Evolutionary conservation across 306 rosid species (phyloP), one percentile per base, ranked within the genome.

Genomic region (Comarum palustre): DNA sequence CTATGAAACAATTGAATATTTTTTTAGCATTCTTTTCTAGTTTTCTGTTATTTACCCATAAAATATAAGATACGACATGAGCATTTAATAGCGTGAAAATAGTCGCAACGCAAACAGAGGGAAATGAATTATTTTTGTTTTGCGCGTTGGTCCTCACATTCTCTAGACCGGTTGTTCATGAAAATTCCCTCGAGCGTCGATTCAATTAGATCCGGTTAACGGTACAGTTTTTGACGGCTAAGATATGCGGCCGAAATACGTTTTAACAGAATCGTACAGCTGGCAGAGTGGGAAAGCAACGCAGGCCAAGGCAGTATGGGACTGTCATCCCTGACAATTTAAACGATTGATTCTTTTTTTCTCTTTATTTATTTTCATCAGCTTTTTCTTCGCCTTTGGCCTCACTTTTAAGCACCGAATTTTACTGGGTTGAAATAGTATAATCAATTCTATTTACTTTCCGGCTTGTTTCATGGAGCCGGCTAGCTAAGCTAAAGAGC

Each of bases 401-500:
- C 31, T 2, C 1, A 13, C 34, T 19, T n/a, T 38, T 39, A 20
- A 42, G 69, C 77, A 76, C 77, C 73, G 47, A 63, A 72, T 76
- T 76, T 48, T 58, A 38, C 42, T 29, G 47, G 45, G 14, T 68
- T 69, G 20, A 39, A 58, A 42, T 55, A 51, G 2, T 62, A 24
- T 54, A 27, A 51, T 65, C 19, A 16, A 31, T 74, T 62, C 25
- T 65, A 34, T 31, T 29, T 74, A 36, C 22, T 58, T 58, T 15
- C 9, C 14, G 54, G 72, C 72, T 52, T 75, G 46, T 75, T 50
- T 66, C 13, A 25, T 3, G 29, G 36, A 59, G 68, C 43, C 69
- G 68, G 43, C 24, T 59, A 29, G 41, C 75, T 20, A 36, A 2
- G 57, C 57, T 8, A 51, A 7, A 51, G 6, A 52, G 50, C 13